Conservation (phyloP, 768 basidiomycete species). For the Psilocybe sp. region DNA sequence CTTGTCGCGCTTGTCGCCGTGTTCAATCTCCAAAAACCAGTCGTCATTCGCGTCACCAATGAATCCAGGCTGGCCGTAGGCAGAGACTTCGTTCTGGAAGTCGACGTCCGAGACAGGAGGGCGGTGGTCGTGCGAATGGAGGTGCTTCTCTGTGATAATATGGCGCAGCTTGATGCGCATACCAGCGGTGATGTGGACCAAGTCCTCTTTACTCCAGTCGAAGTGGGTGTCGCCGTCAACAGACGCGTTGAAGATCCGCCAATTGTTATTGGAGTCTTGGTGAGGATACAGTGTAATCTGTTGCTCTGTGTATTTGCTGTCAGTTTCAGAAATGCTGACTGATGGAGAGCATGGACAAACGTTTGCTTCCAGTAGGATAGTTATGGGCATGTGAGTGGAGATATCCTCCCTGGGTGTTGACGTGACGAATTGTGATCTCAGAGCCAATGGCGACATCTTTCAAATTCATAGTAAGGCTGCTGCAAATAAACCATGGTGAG, state of each 20-base stretch:
- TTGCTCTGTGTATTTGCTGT: conserved; percentile 64
- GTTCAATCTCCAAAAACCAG: conserved; percentile 85
- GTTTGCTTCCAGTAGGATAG: conserved; percentile 89
- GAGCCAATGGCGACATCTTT: conserved; percentile 87
- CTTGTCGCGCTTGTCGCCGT: conserved; percentile 59
- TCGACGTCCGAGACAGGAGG: conserved; percentile 97
- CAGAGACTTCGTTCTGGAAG: conserved; percentile 98
- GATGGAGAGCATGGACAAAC: conserved; percentile 36
- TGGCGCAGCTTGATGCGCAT: conserved; percentile 82
- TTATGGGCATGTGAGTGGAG: conserved; percentile 90
- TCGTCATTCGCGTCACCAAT: conserved; percentile 91
- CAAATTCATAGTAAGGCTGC: not conserved
- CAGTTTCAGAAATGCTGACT: not conserved
- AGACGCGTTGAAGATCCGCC: conserved; percentile 82
- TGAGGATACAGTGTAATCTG: conserved; percentile 99
- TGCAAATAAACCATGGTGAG: not conserved
- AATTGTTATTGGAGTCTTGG: conserved; percentile 94
- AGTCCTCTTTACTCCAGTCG: conserved; percentile 48
- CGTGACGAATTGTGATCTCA: conserved; percentile 76
- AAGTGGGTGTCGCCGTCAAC: conserved; percentile 30
- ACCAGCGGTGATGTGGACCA: conserved; percentile 63
- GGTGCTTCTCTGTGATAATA: conserved; percentile 72
- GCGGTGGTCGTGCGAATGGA: conserved; percentile 94
- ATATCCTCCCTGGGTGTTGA: conserved; percentile 99
- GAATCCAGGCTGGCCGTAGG: conserved; percentile 85